phyloP scores from a whole-genome alignment of 2,329 filamentous ascomycete species.

The Cercospora sesami region DNA sequence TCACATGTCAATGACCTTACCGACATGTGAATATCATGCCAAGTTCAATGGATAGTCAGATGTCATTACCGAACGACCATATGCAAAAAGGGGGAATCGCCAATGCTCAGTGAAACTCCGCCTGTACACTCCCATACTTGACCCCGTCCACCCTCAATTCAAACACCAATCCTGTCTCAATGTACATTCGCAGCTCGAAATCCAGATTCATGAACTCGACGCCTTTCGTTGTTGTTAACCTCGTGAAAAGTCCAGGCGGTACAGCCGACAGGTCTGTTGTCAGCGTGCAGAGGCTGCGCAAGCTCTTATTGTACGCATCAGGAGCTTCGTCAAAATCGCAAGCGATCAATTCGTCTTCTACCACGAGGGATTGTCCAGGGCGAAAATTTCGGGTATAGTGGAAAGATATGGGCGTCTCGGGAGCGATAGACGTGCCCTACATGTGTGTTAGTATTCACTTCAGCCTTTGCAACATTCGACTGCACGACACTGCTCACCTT shows the following conservation, averaged over 20 bases:
- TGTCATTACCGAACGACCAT: background rate
- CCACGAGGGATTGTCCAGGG: slow-evolving; percentile 71
- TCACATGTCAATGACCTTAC: background rate
- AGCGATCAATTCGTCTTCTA: slow-evolving; percentile 77
- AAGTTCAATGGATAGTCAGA: background rate
- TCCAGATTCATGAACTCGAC: slow-evolving; percentile 81
- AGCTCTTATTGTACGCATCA: slow-evolving; percentile 47
- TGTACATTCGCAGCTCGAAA: slow-evolving; percentile 80
- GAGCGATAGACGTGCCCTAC: slow-evolving; percentile 71
- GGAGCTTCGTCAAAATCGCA: slow-evolving; percentile 70
- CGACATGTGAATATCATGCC: too few species aligned
- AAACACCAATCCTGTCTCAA: slow-evolving; percentile 74
- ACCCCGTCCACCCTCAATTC: slow-evolving; percentile 77
- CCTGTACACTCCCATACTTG: slow-evolving; percentile 73
- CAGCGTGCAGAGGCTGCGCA: slow-evolving; percentile 72
- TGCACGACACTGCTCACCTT: background rate
- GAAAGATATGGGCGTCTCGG: slow-evolving; percentile 73
- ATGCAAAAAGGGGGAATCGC: background rate
- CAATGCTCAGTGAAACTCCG: slow-evolving; percentile 62
- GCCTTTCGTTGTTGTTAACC: slow-evolving; percentile 73
- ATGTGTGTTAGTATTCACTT: background rate
- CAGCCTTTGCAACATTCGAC: background rate
- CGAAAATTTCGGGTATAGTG: slow-evolving; percentile 85
- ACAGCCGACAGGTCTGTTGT: slow-evolving; percentile 78
- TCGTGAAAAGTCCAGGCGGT: slow-evolving; percentile 70